Conservation (phyloP, 805 yeast species). For the Candida boidinii region DNA sequence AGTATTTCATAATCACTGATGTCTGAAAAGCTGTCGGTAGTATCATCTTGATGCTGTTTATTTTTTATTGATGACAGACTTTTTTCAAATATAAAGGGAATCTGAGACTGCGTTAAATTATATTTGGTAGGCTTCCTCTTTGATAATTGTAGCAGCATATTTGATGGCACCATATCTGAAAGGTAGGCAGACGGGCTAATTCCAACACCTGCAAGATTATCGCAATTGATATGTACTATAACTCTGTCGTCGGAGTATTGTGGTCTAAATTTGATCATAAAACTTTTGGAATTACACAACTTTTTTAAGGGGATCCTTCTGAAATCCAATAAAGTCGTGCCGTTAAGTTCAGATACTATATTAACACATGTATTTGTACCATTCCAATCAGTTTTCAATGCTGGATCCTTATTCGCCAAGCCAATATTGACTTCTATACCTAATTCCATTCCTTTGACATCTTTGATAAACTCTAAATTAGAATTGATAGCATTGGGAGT, state of each 20-base stretch:
- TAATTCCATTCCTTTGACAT: too few species aligned
- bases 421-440: too few species aligned
- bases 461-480: too few species aligned
- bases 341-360: slow-evolving; percentile 5
- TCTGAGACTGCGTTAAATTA: too few species aligned
- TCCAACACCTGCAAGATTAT: slow-evolving; percentile 28
- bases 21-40: background rate
- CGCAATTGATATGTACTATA: slow-evolving; percentile 25
- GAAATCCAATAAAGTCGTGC: slow-evolving; percentile 29
- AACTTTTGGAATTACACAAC: slow-evolving; percentile 16
- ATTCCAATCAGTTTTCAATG: slow-evolving; percentile 6
- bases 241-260: slow-evolving; percentile 14
- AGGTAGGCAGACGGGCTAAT: too few species aligned
- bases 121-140: too few species aligned
- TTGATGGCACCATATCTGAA: too few species aligned
- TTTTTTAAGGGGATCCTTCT: slow-evolving; percentile 27
- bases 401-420: slow-evolving; percentile 14
- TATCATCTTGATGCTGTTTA: background rate
- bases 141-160: too few species aligned
- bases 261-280: slow-evolving; percentile 18
- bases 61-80: too few species aligned
- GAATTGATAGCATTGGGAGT: too few species aligned
- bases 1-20: background rate
- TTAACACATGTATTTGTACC: slow-evolving; percentile 5
- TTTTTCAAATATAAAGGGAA: too few species aligned